Conservation (phyloP, 2,329 filamentous ascomycete species). For the Drechslerella coelobrocha region DNA sequence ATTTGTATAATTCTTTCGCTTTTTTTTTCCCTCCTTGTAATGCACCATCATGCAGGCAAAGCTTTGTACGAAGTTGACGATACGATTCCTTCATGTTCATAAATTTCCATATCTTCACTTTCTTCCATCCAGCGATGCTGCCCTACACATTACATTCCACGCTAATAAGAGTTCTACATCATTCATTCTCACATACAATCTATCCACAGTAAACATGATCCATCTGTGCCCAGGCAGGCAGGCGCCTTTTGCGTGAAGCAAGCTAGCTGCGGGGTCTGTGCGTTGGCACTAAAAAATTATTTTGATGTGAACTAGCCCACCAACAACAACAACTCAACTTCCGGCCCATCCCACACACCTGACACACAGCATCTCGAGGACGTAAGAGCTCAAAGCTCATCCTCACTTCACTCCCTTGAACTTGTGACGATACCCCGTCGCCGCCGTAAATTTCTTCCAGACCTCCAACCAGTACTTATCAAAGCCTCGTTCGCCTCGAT, state of each 20-base stretch:
- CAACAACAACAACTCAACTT: conserved; percentile 34
- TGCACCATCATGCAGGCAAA: conserved; percentile 49
- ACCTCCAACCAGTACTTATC: too few species aligned
- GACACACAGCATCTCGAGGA: neutral
- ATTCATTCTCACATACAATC: conserved; percentile 17
- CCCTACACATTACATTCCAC: conserved; percentile 12
- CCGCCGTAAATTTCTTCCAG: too few species aligned
- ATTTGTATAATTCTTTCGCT: conserved; percentile 18
- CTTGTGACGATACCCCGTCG: too few species aligned
- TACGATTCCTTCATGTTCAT: conserved; percentile 50
- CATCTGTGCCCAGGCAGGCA: neutral
- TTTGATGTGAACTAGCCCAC: conserved; percentile 24
- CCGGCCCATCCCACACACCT: neutral
- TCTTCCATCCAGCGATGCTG: conserved; percentile 23
- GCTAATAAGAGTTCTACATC: conserved; percentile 29
- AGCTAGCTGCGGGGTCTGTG: conserved; percentile 49
- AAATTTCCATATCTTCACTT: conserved; percentile 26
- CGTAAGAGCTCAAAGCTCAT: too few species aligned
- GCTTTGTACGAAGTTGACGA: conserved; percentile 51
- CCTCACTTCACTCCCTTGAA: too few species aligned
- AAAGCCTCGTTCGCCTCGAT: too few species aligned
- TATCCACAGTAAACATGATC: too few species aligned
- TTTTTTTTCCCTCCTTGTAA: conserved; percentile 22
- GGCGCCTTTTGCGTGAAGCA: conserved; percentile 4
- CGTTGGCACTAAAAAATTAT: conserved; percentile 48